Evolutionary conservation across 441 rosid species (phyloP), one percentile per base, ranked within the genome.

Genomic region (Erodium texanum): DNA sequence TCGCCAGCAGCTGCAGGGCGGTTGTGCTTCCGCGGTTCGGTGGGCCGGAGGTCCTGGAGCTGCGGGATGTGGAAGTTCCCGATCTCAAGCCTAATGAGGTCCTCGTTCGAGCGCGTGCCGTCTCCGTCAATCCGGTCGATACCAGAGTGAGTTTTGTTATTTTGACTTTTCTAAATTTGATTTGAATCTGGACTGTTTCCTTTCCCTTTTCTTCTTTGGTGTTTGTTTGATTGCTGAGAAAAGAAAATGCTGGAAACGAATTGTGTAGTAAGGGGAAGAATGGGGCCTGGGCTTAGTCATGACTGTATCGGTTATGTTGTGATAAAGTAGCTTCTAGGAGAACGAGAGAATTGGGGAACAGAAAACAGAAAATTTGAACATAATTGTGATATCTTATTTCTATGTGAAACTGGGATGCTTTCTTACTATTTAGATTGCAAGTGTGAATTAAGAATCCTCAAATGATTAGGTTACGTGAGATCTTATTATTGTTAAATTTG

Each of bases 21-120:
- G 99, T 91, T 76, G 68, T 91, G 70, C 66, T 93, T 41, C 96
- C 96, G 8, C 90, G 93, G 22, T 91, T 89, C 73, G 99, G 99
- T 16, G 96, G 96, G 14, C 93, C 99, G 19, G 95, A 88, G 78
- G 90, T 87, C 67, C 80, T 91, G 70, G 88, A 88, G 85, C 83
- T 91, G 74, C 87, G 96, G 34, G 78, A 86, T 75, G 92, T 89
- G 9, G 83, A 77, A 27, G 90, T 93, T 58, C 97, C 99, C 63
- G 83, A 83, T 72, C 89, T 93, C 16, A 86, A 86, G 74, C 83
- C 88, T 23, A 81, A 80, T 66, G 90, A 93, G 82, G 90, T 93
- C 22, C 92, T 91, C 20, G 97, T 93, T 45, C 86, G 93, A 9
- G 81, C 95, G 1, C 88, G 85, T 23, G 99, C 99, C 75, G 97